Evolutionary conservation across 768 basidiomycete genomes (phyloP), one percentile per base, ranked within the genome.

Genomic region (Pholiota microspora): DNA sequence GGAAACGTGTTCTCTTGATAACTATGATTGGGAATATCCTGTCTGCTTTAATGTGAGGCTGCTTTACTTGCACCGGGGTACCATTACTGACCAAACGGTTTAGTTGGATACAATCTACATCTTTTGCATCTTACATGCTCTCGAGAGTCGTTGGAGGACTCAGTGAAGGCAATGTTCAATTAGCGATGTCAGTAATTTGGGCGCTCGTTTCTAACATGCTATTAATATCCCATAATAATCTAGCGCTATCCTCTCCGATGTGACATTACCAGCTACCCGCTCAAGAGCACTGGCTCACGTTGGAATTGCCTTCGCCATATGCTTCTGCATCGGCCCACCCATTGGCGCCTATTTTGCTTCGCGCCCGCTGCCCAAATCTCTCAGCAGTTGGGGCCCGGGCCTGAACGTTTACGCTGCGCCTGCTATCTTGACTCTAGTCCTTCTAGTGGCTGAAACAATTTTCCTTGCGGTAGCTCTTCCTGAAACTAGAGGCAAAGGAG

Each of bases 281-380:
- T 89, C 92, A 2, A 88, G 82, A 66, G 86, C 91, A 3, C 83
- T 99, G 15, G 90, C 97, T 0, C 82, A 96, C 55, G 88, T 99
- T 42, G 96, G 97, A 12, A 92, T 98, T 44, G 96, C 97, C 0
- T 99, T 99, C 64, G 91, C 94, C 13, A 86, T 98, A 47, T 96
- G 94, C 68, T 98, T 98, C 72, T 87, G 84, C 68, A 84, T 92
- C 47, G 92, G 93, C 4, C 96, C 96, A 28, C 92, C 93, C 13
- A 86, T 99, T 54, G 96, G 96, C 48, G 96, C 96, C 2, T 96
- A 94, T 74, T 94, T 98, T 71, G 92, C 95, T 1, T 88, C 93
- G n/a, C 81, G 80, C 27, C 91, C 93, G 1, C 69, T 91, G 6
- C 86, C 91, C 2, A 65, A 78, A 12, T 78, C 84, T 10, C 67